Base-by-base conservation (phyloP, 1,284 basidiomycete genomes). In the Tilletiopsis washingtonensis region DNA sequence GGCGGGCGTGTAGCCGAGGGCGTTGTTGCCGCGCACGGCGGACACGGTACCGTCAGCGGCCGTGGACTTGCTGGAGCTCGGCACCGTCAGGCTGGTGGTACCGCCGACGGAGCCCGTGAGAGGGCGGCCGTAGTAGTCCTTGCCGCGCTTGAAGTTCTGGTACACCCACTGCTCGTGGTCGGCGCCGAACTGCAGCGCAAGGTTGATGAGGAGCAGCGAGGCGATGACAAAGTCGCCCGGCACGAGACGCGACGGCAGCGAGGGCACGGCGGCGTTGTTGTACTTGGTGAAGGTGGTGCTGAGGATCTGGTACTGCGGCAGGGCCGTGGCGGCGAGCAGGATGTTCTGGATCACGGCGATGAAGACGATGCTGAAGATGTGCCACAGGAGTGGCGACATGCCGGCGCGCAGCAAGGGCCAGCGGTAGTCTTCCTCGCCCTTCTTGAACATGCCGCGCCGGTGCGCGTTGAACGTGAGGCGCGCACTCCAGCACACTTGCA, bases 101-200 rank as follows among this genome's bases (percentile, higher is more conserved):
- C 57, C 43, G 25, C 58, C 53, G 14, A 52, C 38, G 49, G 54
- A 47, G 21, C 45, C 40, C 12, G 40, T 43, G 7, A 67, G 49
- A 1, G 58, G 57, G 37, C 57, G 55, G 20, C 54, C 59, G 5
- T 59, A 42, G 0, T 52, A 37, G 37, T 56, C 57, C 34, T 58
- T 50, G 38, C 62, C 66, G 53, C 82, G 81, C 75, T 97, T 96
- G 76, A 82, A 87, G 5, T 81, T 81, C 67, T 81, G 79, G 68
- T 81, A 94, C 3, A 82, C 81, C 74, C 82, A 91, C 69, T 96
- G 91, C 69, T 91, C 87, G 63, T 91, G 88, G 74, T 97, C 91
- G 3, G 89, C 81, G 1, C 80, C 81, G 74, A 87, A 88, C 70
- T 96, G 89, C 41, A 82, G 59, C 3, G 75, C 76, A 37, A 90